phyloP scores from a whole-genome alignment of 179 eudicot genomes.

The Pouteria campechiana region DNA sequence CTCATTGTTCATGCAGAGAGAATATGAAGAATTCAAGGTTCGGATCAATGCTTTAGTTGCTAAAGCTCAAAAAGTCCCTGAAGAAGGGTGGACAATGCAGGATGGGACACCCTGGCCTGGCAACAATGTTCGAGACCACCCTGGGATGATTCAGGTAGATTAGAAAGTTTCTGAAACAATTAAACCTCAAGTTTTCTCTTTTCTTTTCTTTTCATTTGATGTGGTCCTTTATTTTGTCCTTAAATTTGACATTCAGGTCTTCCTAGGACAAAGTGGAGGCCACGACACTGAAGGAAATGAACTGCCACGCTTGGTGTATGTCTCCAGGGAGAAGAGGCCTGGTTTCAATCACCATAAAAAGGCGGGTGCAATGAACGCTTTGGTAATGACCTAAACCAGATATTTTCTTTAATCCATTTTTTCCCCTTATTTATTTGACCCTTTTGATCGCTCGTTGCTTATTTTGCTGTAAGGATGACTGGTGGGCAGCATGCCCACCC shows the following conservation, averaged over 20 bases:
- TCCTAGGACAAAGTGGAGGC: conserved; percentile 23
- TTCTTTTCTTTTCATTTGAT: no score
- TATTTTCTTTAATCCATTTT: no score
- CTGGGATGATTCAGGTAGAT: conserved; percentile 31
- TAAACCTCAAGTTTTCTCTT: no score
- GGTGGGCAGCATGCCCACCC: no score
- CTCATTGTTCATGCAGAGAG: conserved; percentile 14
- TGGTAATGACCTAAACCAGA: no score
- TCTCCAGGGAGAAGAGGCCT: conserved; percentile 9
- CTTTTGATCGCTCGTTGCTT: no score
- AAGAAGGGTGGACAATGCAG: conserved; percentile 34
- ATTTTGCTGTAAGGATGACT: no score
- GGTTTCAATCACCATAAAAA: conserved; percentile 10
- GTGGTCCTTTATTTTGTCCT: no score
- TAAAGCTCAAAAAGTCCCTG: conserved; percentile 26
- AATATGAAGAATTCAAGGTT: conserved; percentile 26
- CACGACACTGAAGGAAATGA: conserved; percentile 7
- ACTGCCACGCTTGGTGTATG: conserved; percentile 7
- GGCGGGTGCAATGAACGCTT: conserved; percentile 11
- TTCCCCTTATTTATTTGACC: no score
- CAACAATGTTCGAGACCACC: conserved; percentile 23
- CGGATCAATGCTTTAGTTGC: conserved; percentile 21
- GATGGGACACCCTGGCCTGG: conserved; percentile 36
- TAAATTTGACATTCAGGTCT: no score
- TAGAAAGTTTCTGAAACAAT: no score